These are phyloP conservation scores for Globisporangium nodosum DNA, from an alignment of 352 stramenopile genomes.

Conservation along the genomic window DNA sequence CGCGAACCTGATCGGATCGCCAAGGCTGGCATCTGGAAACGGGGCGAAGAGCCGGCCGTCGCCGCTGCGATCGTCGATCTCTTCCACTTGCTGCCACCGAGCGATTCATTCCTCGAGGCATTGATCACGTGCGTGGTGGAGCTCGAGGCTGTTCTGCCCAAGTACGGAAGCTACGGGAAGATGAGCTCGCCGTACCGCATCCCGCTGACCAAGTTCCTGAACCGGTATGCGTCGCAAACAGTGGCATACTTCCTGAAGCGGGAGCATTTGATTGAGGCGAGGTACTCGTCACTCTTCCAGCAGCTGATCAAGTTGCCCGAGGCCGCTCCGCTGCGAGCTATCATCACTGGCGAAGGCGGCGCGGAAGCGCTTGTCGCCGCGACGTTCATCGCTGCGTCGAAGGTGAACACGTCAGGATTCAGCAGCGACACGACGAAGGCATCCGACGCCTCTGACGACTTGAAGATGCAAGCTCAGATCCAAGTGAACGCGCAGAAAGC, in stretches of 20 bases:
- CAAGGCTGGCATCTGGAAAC: constrained; percentile 90
- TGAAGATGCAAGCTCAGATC: constrained; percentile 83
- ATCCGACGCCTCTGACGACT: constrained; percentile 44
- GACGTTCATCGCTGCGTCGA: constrained; percentile 86
- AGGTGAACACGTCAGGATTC: constrained; percentile 34
- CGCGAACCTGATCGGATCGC: constrained; percentile 87
- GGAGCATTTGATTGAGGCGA: constrained; percentile 71
- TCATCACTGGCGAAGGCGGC: constrained; percentile 85
- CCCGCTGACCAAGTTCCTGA: constrained; percentile 92
- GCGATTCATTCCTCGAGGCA: constrained; percentile 93
- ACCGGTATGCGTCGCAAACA: constrained; percentile 83
- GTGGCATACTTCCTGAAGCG: constrained; percentile 88
- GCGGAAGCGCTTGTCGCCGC: constrained; percentile 89
- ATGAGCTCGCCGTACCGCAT: constrained; percentile 90
- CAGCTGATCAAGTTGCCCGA: constrained; percentile 91
- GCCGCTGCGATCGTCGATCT: constrained; percentile 94
- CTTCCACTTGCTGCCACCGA: constrained; percentile 94
- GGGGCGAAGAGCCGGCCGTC: constrained; percentile 93
- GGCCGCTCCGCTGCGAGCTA: constrained; percentile 76
- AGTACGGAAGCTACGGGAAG: constrained; percentile 87
- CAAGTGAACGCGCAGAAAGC: constrained; percentile 83
- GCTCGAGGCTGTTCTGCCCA: constrained; percentile 89
- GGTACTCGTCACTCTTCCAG: constrained; percentile 93
- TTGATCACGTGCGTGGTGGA: constrained; percentile 95
- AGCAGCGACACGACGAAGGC: constrained; percentile 25